Percentiles rank a stretch among this genome's conserved stretches.
phyloP scores from a whole-genome alignment of 148 eudicot species.

The Amaranthus hypochondriacus region DNA sequence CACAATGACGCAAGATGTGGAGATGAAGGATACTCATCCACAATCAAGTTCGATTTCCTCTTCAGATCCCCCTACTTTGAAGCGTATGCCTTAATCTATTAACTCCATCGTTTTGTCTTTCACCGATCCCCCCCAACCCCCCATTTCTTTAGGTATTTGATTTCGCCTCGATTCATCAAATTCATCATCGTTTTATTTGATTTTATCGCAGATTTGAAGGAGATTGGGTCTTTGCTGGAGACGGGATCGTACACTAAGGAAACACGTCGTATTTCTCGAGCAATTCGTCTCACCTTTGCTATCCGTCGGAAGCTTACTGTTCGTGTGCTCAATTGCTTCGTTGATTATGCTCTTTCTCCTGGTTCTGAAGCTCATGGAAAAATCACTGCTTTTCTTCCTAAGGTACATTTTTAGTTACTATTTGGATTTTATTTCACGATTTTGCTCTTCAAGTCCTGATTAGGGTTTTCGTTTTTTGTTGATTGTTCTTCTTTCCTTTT shows the following conservation, averaged over 20 bases:
- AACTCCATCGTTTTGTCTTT: not conserved
- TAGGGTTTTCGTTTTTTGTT: not conserved
- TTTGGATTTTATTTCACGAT: not conserved
- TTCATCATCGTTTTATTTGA: constrained; percentile 1
- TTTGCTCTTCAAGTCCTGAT: not conserved
- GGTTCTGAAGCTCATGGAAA: constrained; percentile 71
- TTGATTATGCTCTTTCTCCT: constrained; percentile 57
- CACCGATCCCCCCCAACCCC: not conserved
- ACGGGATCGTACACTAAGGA: constrained; percentile 70
- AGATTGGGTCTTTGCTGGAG: constrained; percentile 66
- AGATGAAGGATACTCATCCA: constrained; percentile 70
- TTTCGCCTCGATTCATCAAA: not conserved
- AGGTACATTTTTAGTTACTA: constrained; percentile 35
- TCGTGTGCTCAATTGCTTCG: constrained; percentile 51
- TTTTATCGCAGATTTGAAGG: constrained; percentile 64
- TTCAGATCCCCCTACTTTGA: constrained; percentile 46
- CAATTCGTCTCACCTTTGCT: constrained; percentile 62
- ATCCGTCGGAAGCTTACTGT: constrained; percentile 64
- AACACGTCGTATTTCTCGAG: constrained; percentile 63
- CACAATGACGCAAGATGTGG: constrained; percentile 77
- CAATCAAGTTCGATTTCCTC: constrained; percentile 56
- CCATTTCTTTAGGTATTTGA: not conserved
- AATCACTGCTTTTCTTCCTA: constrained; percentile 61
- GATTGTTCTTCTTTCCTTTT: not conserved
- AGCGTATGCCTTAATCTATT: constrained; percentile 35